These are phyloP conservation scores for Gillenia trifoliata DNA, from an alignment of 306 rosid species.

Conservation along the genomic window DNA sequence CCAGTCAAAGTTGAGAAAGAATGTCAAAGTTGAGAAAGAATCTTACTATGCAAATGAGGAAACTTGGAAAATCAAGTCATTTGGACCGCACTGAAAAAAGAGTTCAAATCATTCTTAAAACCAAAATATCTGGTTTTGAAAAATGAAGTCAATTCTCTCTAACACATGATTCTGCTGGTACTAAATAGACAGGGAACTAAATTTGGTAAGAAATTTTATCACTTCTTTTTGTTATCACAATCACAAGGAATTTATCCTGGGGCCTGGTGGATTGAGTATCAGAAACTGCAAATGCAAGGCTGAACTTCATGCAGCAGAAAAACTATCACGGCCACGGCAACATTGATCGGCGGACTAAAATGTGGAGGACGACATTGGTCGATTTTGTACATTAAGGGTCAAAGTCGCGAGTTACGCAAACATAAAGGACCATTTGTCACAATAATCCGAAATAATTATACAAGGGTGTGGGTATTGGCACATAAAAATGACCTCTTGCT, in stretches of 20 bases:
- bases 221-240: not conserved
- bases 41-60: slow-evolving; percentile 21
- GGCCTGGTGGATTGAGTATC: slow-evolving; percentile 4
- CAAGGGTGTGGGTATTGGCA: not conserved
- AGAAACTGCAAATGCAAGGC: not conserved
- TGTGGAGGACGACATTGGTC: not conserved
- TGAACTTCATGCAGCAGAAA: not conserved
- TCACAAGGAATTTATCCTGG: slow-evolving; percentile 6
- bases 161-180: not conserved
- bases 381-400: not conserved
- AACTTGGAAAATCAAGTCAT: slow-evolving; percentile 9
- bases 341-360: not conserved
- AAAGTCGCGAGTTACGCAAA: not conserved
- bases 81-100: not conserved
- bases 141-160: not conserved
- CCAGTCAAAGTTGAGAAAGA: slow-evolving; percentile 30
- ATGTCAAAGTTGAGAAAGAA: slow-evolving; percentile 32
- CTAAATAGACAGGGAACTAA: not conserved
- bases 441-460: too few species aligned
- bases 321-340: not conserved
- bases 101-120: not conserved
- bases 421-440: not conserved
- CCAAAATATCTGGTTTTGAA: not conserved
- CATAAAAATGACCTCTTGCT: not conserved
- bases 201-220: not conserved